These are phyloP conservation scores for Fusarium sarcochroum DNA, from an alignment of 2,329 filamentous ascomycete species.

Conservation along the genomic window DNA sequence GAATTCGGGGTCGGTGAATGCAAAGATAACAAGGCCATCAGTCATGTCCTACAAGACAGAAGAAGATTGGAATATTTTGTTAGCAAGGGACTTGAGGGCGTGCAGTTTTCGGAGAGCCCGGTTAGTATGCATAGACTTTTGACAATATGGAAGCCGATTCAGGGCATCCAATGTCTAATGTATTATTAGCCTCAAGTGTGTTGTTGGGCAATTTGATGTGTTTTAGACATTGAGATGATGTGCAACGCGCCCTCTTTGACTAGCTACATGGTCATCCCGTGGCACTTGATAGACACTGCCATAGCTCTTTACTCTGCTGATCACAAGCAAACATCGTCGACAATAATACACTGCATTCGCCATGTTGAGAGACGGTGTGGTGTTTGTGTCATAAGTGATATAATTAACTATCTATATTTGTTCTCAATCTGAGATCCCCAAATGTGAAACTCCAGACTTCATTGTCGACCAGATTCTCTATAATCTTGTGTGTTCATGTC, in stretches of 20 bases:
- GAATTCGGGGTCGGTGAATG: neutral
- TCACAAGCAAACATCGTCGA: neutral
- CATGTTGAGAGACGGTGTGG: neutral
- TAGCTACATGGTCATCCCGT: neutral
- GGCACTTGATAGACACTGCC: neutral
- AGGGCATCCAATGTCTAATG: neutral
- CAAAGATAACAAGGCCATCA: neutral
- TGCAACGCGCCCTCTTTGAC: constrained; percentile 18
- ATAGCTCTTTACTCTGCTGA: neutral
- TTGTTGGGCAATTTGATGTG: neutral
- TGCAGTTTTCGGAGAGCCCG: constrained; percentile 7
- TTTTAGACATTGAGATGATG: constrained; percentile 21
- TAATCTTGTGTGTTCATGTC: constrained; percentile 34
- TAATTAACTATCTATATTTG: constrained; percentile 39
- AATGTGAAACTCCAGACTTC: constrained; percentile 31
- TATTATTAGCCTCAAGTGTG: constrained; percentile 2
- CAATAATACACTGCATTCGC: neutral
- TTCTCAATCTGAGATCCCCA: constrained; percentile 32
- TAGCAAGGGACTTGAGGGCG: neutral
- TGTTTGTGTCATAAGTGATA: constrained; percentile 6
- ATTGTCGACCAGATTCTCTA: constrained; percentile 26
- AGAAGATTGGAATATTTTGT: neutral
- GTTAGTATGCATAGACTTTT: neutral
- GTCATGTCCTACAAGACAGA: neutral
- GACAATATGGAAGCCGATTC: neutral